These are phyloP conservation scores for Astrephomene gubernaculifera DNA, from an alignment of 139 green algal genomes.

Conservation along the genomic window DNA sequence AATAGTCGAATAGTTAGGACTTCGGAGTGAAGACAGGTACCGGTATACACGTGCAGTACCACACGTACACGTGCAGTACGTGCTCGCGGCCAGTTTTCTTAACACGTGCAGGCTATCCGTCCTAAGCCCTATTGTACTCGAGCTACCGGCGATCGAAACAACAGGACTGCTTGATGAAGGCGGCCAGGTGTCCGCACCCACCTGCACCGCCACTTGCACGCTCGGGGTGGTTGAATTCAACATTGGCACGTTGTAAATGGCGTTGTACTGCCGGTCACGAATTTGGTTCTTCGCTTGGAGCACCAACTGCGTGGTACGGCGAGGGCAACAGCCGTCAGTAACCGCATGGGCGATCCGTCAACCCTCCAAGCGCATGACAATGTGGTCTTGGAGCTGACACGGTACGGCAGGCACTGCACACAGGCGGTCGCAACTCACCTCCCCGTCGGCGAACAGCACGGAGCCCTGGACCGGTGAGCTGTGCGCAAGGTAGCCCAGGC, in stretches of 20 bases:
- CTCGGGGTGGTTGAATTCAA: constrained; percentile 36
- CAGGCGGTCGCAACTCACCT: constrained; percentile 51
- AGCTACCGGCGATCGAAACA: too few relatives aligned
- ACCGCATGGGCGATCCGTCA: too few relatives aligned
- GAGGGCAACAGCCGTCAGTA: too few relatives aligned
- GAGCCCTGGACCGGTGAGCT: constrained; percentile 36
- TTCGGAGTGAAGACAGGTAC: too few relatives aligned
- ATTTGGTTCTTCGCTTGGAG: constrained; percentile 45
- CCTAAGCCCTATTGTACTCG: too few relatives aligned
- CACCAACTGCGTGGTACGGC: constrained; percentile 38
- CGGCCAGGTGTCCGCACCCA: constrained; percentile 1
- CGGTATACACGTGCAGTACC: neutral
- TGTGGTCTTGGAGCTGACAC: too few relatives aligned
- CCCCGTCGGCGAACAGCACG: constrained; percentile 42
- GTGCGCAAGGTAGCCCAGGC: constrained; percentile 47
- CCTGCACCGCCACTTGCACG: constrained; percentile 32
- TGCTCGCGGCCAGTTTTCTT: too few relatives aligned
- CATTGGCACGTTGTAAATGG: constrained; percentile 45
- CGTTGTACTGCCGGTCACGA: constrained; percentile 42
- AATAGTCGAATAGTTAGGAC: too few relatives aligned
- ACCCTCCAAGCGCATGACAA: too few relatives aligned
- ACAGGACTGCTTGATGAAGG: too few relatives aligned
- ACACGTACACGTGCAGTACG: neutral
- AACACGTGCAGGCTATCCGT: too few relatives aligned
- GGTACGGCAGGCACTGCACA: too few relatives aligned